A percentile compares a stretch with the other conserved stretches of the same genome.
These are phyloP conservation scores for Fraxinus excelsior DNA, from an alignment of 257 asterid species.

Conservation along the genomic window DNA sequence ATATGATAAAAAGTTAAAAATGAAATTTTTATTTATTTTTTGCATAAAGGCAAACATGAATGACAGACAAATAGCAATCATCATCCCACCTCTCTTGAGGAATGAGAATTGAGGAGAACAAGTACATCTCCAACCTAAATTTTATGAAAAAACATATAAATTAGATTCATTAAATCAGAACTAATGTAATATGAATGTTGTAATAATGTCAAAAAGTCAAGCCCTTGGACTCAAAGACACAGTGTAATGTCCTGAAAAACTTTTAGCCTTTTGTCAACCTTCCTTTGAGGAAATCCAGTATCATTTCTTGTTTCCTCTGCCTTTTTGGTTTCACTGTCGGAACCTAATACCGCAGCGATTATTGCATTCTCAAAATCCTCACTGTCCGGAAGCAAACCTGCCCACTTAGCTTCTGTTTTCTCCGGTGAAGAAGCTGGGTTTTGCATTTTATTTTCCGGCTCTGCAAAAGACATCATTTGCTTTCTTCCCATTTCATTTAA, in stretches of 20 bases:
- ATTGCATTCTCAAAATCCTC: conserved; percentile 86
- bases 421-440: conserved; percentile 48
- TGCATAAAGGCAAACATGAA: conserved; percentile 10
- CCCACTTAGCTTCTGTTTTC: conserved; percentile 43
- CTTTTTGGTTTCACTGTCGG: conserved; percentile 20
- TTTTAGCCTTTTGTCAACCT: conserved; percentile 82
- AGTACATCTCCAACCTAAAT: conserved; percentile 65
- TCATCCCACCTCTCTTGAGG: conserved; percentile 2
- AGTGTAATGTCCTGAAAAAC: conserved; percentile 85
- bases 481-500: conserved; percentile 4
- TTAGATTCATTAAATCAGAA: conserved; percentile 5
- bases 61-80: background rate
- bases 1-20: background rate
- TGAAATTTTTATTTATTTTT: conserved; percentile 1
- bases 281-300: conserved; percentile 29
- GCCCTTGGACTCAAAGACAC: conserved; percentile 62
- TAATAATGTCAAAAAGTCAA: background rate
- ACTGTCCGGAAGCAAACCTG: conserved; percentile 66
- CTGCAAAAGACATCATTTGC: conserved; percentile 21
- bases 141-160: conserved; percentile 7
- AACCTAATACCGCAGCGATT: conserved; percentile 68
- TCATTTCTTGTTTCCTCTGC: conserved; percentile 22
- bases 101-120: conserved; percentile 59
- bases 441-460: conserved; percentile 43
- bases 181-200: background rate